These are phyloP conservation scores for Diaporthe sp. DNA, from an alignment of 2,329 filamentous ascomycete genomes.

Conservation along the genomic window DNA sequence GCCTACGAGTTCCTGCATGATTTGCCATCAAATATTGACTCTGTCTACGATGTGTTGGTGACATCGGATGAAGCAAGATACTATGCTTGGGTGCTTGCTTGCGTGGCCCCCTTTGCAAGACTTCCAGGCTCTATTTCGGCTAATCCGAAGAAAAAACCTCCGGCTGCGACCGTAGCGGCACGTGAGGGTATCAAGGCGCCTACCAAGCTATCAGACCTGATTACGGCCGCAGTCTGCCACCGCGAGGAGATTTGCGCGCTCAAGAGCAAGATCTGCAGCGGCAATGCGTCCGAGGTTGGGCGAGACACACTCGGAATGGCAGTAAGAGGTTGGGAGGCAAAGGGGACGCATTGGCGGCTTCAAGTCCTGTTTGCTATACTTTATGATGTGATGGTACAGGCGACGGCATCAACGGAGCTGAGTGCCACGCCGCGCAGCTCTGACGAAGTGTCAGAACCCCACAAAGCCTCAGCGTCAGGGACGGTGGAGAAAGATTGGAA, in stretches of 20 bases:
- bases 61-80: conserved; percentile 75
- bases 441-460: neutral
- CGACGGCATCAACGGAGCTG: conserved; percentile 32
- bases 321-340: conserved; percentile 77
- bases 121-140: conserved; percentile 50
- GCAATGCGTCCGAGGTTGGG: conserved; percentile 59
- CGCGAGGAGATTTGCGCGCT: conserved; percentile 71
- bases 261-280: conserved; percentile 66
- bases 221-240: conserved; percentile 75
- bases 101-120: conserved; percentile 80
- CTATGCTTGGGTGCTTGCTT: conserved; percentile 81
- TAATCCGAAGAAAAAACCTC: conserved; percentile 51
- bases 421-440: conserved; percentile 53
- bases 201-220: conserved; percentile 79
- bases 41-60: conserved; percentile 68
- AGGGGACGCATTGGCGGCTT: conserved; percentile 74
- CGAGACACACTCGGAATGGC: conserved; percentile 80
- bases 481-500: conserved; percentile 65
- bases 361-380: conserved; percentile 78
- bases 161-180: conserved; percentile 73
- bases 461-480: conserved; percentile 53
- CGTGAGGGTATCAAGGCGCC: conserved; percentile 84
- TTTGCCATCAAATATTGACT: conserved; percentile 40
- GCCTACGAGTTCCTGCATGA: conserved; percentile 74
- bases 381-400: conserved; percentile 66